Evolutionary conservation across 75 land plant species (phyloP), one percentile per base, ranked within the genome.

Genomic region (Pinus tabuliformis): DNA sequence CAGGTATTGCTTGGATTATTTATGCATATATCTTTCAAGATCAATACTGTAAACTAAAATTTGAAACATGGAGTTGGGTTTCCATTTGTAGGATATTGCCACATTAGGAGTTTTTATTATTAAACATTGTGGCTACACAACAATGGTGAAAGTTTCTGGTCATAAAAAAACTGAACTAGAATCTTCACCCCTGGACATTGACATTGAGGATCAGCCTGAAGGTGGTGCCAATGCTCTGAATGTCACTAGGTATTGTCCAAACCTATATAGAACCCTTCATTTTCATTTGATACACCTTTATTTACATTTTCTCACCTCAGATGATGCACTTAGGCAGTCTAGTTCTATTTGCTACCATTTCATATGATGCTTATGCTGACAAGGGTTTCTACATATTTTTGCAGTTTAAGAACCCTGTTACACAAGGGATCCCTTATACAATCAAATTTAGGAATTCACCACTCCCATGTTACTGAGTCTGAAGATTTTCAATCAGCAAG

Each of bases 191-290:
- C 78, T 77, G 62, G 99, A 94, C 59, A 62, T 96, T 74, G 90
- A 90, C 26, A 85, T 96, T 77, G 98, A 94, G 65, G 99, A 96
- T 58, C 98, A 94, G 39, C 90, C 93, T 45, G 95, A 96, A 56
- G 99, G 99, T 58, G 99, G 99, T 66, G 91, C 95, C 56, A 94
- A 96, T 90, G 95, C 99, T 66, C 76, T 96, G 60, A 96, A 94
- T 79, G 93, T 96, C 33, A 94, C 92, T 72, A 96, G 99, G 99
- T 94, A 62, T 58, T 66, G 52, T 8, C 3, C 21, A 20, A 37
- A 68, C 20, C 49, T 6, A 8, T 42, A 42, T 20, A 42, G 52
- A 42, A 17, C 71, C 49, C n/a, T 68, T 42, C 18, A n/a, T 68
- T 68, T 64, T 15, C 36, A 20, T 68, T 68, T 68, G 52, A 52